phyloP scores from a whole-genome alignment of 306 rosid genomes.

The Heteromeles arbutifolia region DNA sequence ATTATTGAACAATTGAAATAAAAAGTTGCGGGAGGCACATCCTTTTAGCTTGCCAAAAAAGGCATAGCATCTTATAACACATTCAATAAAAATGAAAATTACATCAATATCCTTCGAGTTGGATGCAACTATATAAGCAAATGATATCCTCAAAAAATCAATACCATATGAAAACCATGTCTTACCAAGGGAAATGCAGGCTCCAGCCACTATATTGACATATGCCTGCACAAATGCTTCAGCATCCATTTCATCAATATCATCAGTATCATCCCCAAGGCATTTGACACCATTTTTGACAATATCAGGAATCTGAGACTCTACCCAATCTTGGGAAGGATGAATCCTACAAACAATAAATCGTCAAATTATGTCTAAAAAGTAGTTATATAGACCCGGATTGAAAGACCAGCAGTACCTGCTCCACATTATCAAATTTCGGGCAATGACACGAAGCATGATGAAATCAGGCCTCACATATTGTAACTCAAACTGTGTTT shows the following conservation, averaged over 20 bases:
- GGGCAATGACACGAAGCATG: slow-evolving; percentile 93
- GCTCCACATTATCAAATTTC: slow-evolving; percentile 94
- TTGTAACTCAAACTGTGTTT: slow-evolving; percentile 77
- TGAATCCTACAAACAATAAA: slow-evolving; percentile 55
- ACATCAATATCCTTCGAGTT: not conserved
- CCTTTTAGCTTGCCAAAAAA: not conserved
- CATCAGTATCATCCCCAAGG: slow-evolving; percentile 57
- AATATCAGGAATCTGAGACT: slow-evolving; percentile 84
- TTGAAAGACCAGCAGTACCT: slow-evolving; percentile 44
- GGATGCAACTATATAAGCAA: not conserved
- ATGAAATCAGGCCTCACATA: slow-evolving; percentile 97
- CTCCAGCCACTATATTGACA: slow-evolving; percentile 89
- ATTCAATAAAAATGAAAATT: not conserved
- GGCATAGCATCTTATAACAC: not conserved
- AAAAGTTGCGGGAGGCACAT: not conserved
- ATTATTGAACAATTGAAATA: not conserved
- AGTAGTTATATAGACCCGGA: slow-evolving; percentile 16
- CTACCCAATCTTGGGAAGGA: slow-evolving; percentile 89
- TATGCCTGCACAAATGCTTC: slow-evolving; percentile 91
- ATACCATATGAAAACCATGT: not conserved
- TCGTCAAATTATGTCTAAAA: slow-evolving; percentile 21
- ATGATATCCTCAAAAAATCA: not conserved
- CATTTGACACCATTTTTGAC: slow-evolving; percentile 54
- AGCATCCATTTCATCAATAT: slow-evolving; percentile 71
- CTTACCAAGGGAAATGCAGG: slow-evolving; percentile 90